A percentile compares a stretch with the other conserved stretches of the same genome.
Evolutionary conservation across 495 filamentous ascomycete species (phyloP).

Genomic region (Usnea hakonensis): DNA sequence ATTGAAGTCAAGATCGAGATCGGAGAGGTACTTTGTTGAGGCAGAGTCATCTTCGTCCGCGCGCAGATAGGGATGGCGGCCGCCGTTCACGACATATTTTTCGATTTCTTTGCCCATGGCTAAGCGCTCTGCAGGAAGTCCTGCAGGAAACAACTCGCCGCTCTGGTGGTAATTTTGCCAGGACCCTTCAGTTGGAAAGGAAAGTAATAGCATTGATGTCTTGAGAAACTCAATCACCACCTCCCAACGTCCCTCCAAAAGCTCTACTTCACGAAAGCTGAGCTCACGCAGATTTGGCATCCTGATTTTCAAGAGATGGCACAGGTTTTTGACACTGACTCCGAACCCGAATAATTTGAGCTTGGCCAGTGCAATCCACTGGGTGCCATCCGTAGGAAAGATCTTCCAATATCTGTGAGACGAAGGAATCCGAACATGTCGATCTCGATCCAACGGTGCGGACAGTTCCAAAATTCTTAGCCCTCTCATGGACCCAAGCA

Average conservation of each 20-base stretch:
- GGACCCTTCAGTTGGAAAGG: background rate
- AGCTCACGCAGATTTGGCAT: background rate
- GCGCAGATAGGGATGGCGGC: background rate
- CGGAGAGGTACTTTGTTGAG: background rate
- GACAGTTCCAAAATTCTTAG: background rate
- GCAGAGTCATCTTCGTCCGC: background rate
- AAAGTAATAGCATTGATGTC: background rate
- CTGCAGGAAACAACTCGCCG: too few relatives aligned
- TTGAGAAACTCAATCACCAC: background rate
- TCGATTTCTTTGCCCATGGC: background rate
- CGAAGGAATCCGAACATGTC: too few relatives aligned
- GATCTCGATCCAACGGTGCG: background rate
- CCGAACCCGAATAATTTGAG: background rate
- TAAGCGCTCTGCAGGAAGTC: too few relatives aligned
- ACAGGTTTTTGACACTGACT: background rate
- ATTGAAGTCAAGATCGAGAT: background rate
- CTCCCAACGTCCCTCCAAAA: background rate
- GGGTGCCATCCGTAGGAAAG: background rate
- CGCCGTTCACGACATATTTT: background rate
- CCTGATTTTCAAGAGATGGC: background rate
- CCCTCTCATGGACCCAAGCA: background rate
- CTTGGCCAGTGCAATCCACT: background rate
- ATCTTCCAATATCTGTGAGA: too few relatives aligned
- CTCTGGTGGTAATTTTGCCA: too few relatives aligned
- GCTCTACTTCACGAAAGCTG: background rate